Evolutionary conservation across 2,329 filamentous ascomycete genomes (phyloP), one percentile per base, ranked within the genome.

Genomic region (Arthrinium phaeospermum): DNA sequence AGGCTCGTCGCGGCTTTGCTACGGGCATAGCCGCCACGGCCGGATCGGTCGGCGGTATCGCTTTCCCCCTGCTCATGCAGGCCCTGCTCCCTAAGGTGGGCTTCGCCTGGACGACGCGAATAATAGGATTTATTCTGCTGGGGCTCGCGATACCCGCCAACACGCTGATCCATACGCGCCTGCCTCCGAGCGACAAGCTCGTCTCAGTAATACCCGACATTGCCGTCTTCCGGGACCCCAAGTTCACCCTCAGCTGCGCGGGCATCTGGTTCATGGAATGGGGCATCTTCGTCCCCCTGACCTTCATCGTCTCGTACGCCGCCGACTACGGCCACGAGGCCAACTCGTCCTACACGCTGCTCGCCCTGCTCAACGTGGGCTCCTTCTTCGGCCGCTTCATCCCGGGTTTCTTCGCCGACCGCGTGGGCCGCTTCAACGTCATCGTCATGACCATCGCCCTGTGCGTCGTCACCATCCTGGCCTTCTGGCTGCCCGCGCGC

Each of bases 361-460:
- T 93, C 30, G 88, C 91, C 7, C 88, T 94, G 71, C 84, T 94
- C 77, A 94, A 93, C 77, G 91, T 86, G 1, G 91, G 90, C 37
- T 91, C 88, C 0, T 87, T 90, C 73, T 83, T 93, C 30, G 92
- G 92, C 5, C 86, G 92, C 70, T 90, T 87, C 83, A 82, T 91
- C 0, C 91, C 92, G 0, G 92, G 92, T 0, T 87, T 89, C 73
- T 82, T 91, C n/a, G 89, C 91, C 0, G 92, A 94, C 77, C 87
- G 85, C 64, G 78, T 92, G 2, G 92, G 92, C 0, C 87, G 91
- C 6, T 93, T 91, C 82, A 94, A 94, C 76, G 88, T 87, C 49
- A 89, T 93, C 82, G 87, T 93, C 57, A 80, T 87, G 19, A 88
- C 90, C 0, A 84, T 91, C 4, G 79, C 83, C 1, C 27, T 76